Conservation (phyloP, 2,329 filamentous ascomycete genomes). For the Stagonosporopsis vannaccii region DNA sequence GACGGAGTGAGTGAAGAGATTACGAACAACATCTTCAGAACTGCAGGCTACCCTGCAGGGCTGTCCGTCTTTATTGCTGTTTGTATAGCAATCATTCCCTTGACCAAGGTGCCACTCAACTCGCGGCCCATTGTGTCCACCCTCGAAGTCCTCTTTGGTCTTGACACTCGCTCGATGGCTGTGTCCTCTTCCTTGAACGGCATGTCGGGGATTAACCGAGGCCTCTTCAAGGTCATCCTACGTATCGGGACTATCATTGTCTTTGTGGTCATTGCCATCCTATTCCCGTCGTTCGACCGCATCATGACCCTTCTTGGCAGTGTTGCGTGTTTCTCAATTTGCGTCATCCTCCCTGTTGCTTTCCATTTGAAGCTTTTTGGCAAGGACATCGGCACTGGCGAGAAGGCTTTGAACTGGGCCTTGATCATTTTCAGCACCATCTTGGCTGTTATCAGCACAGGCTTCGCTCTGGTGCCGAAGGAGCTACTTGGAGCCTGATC, state of each 20-base stretch:
- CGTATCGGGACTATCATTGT: slow-evolving; percentile 72
- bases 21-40: slow-evolving; percentile 85
- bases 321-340: slow-evolving; percentile 91
- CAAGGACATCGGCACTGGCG: slow-evolving; percentile 68
- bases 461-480: slow-evolving; percentile 88
- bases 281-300: slow-evolving; percentile 81
- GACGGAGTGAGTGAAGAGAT: slow-evolving; percentile 87
- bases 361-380: slow-evolving; percentile 93
- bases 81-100: slow-evolving; percentile 89
- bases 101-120: slow-evolving; percentile 94
- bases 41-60: slow-evolving; percentile 73
- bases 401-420: slow-evolving; percentile 71
- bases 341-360: slow-evolving; percentile 84
- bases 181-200: slow-evolving; percentile 59
- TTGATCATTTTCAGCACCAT: slow-evolving; percentile 73
- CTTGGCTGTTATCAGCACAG: slow-evolving; percentile 78
- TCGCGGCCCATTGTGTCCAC: slow-evolving; percentile 88
- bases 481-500: slow-evolving; percentile 47
- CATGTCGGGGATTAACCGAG: slow-evolving; percentile 64
- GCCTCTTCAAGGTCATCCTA: slow-evolving; percentile 65
- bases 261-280: slow-evolving; percentile 77
- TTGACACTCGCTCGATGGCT: slow-evolving; percentile 66
- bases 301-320: slow-evolving; percentile 93
- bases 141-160: slow-evolving; percentile 78
- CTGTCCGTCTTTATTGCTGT: slow-evolving; percentile 82